These are phyloP conservation scores for Solanum paucissectum DNA, from an alignment of 257 asterid genomes.

Conservation along the genomic window DNA sequence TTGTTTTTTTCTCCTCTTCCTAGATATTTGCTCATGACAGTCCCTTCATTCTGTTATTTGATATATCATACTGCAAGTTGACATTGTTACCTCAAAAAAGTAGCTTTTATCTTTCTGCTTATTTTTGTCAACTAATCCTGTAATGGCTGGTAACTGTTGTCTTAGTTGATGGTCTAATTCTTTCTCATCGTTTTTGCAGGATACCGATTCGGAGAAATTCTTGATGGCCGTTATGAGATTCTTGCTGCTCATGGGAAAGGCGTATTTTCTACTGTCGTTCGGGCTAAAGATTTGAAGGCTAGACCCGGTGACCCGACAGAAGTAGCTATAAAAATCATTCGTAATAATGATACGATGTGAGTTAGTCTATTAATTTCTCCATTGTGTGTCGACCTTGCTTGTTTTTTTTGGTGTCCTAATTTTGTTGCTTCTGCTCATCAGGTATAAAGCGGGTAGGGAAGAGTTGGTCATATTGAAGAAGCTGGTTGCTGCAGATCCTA, in stretches of 20 bases:
- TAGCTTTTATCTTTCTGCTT: not conserved
- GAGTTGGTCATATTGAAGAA: slow-evolving; percentile 83
- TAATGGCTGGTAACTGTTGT: not conserved
- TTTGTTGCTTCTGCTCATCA: slow-evolving; percentile 1
- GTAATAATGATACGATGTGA: slow-evolving; percentile 85
- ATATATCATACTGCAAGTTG: not conserved
- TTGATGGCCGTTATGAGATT: slow-evolving; percentile 85
- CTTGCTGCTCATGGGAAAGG: slow-evolving; percentile 98
- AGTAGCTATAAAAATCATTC: slow-evolving; percentile 87
- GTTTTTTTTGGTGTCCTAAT: not conserved
- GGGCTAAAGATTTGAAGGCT: slow-evolving; percentile 89
- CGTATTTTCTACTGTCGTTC: slow-evolving; percentile 88
- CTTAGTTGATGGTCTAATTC: not conserved
- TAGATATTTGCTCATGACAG: not conserved
- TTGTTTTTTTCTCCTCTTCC: not conserved
- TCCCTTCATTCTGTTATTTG: not conserved
- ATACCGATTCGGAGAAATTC: slow-evolving; percentile 86
- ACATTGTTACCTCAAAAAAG: not conserved
- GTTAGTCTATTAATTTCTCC: not conserved
- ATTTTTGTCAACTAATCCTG: not conserved
- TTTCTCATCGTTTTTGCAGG: slow-evolving; percentile 27
- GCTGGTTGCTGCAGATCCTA: slow-evolving; percentile 92
- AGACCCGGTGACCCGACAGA: slow-evolving; percentile 62
- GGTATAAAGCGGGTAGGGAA: slow-evolving; percentile 97
- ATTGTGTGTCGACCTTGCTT: not conserved